phyloP scores from a whole-genome alignment of 2,329 filamentous ascomycete genomes.

The Epichloe sibirici region DNA sequence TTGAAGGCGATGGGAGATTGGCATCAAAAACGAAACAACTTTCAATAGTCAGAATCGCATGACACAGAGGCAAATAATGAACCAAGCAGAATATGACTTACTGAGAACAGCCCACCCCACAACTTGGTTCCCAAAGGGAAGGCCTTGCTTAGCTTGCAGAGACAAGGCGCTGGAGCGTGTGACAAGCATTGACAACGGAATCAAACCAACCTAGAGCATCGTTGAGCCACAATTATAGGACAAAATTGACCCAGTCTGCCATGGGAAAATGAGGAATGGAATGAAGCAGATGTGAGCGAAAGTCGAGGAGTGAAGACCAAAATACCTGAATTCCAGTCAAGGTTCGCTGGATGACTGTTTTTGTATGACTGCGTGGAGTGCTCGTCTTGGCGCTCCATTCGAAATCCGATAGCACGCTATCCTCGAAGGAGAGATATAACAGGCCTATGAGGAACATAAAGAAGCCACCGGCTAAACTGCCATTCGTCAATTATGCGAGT shows the following conservation, averaged over 20 bases:
- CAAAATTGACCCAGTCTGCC: not conserved
- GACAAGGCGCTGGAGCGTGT: slow-evolving; percentile 79
- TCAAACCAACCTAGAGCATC: slow-evolving; percentile 51
- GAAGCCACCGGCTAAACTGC: slow-evolving; percentile 51
- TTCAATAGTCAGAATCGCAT: not conserved
- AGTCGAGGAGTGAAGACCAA: not conserved
- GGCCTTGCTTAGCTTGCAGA: slow-evolving; percentile 69
- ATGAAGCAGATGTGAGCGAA: not conserved
- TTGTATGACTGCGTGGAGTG: slow-evolving; percentile 18
- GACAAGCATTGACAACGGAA: slow-evolving; percentile 70
- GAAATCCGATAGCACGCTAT: slow-evolving; percentile 36
- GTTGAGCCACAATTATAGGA: not conserved
- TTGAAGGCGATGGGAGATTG: slow-evolving; percentile 67
- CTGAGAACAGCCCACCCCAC: slow-evolving; percentile 72
- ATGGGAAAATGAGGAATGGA: slow-evolving; percentile 5
- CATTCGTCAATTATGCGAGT: slow-evolving; percentile 1
- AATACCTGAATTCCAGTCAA: slow-evolving; percentile 56
- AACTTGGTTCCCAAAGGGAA: slow-evolving; percentile 78
- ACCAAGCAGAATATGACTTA: slow-evolving; percentile 25
- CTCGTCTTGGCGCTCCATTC: slow-evolving; percentile 12
- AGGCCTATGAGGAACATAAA: slow-evolving; percentile 69
- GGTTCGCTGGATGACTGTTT: slow-evolving; percentile 35
- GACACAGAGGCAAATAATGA: not conserved
- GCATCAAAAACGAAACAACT: slow-evolving; percentile 66
- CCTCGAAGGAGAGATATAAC: slow-evolving; percentile 70